Conservation (phyloP, 2,329 filamentous ascomycete genomes). For the Pyricularia grisea region DNA sequence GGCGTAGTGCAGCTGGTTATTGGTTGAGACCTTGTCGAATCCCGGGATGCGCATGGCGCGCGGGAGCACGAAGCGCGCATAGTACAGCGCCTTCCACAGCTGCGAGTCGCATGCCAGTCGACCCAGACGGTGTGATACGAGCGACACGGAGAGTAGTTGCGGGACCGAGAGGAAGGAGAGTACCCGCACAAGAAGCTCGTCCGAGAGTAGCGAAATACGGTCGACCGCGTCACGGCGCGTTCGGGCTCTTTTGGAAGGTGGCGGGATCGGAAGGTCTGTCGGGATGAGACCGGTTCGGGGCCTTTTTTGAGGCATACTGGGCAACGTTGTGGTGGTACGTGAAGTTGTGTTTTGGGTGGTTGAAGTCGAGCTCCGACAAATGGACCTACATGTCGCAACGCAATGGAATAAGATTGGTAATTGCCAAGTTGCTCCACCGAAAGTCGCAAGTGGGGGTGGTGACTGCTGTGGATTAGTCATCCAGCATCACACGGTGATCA, state of each 20-base stretch:
- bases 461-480: too few species aligned
- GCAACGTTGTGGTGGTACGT: neutral
- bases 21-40: conserved; percentile 23
- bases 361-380: neutral
- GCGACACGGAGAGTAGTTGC: conserved; percentile 52
- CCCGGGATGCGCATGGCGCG: conserved; percentile 68
- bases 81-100: conserved; percentile 86
- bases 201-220: conserved; percentile 64
- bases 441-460: too few species aligned
- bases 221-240: conserved; percentile 29
- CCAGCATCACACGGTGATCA: too few species aligned
- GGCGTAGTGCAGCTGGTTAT: conserved; percentile 31
- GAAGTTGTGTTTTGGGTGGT: too few species aligned
- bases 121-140: conserved; percentile 68
- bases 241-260: neutral
- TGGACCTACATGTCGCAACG: neutral
- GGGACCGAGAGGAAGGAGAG: conserved; percentile 65
- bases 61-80: conserved; percentile 75
- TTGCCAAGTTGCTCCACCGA: too few species aligned
- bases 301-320: neutral
- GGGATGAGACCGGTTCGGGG: neutral
- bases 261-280: neutral
- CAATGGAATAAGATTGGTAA: too few species aligned
- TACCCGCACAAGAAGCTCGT: conserved; percentile 81
- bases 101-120: conserved; percentile 71